These are phyloP conservation scores for Atkinsonella hypoxylon DNA, from an alignment of 2,329 filamentous ascomycete genomes.

Conservation along the genomic window DNA sequence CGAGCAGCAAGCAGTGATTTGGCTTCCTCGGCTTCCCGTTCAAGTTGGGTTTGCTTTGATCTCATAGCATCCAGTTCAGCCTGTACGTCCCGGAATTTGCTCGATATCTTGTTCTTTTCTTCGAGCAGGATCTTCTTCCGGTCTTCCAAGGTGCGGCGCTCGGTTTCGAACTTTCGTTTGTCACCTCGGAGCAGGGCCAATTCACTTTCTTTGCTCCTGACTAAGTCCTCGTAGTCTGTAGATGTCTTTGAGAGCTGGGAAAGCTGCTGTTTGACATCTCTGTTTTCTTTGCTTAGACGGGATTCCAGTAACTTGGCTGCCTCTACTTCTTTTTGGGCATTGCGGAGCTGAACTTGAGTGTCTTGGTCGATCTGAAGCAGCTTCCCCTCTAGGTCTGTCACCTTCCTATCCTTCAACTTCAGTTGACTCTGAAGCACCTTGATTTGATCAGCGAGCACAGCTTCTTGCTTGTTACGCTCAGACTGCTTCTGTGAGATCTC, in stretches of 20 bases:
- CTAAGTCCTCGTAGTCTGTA: slow-evolving; percentile 87
- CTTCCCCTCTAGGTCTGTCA: slow-evolving; percentile 75
- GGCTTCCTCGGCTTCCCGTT: slow-evolving; percentile 81
- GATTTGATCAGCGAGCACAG: slow-evolving; percentile 68
- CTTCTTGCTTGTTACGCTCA: slow-evolving; percentile 64
- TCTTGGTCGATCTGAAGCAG: slow-evolving; percentile 80
- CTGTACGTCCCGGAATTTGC: slow-evolving; percentile 69
- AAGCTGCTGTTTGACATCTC: slow-evolving; percentile 72
- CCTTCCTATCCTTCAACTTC: slow-evolving; percentile 76
- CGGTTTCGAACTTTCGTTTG: slow-evolving; percentile 69
- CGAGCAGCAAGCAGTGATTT: slow-evolving; percentile 78
- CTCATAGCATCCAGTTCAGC: slow-evolving; percentile 80
- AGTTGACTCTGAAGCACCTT: slow-evolving; percentile 88
- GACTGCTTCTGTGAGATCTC: slow-evolving; percentile 60
- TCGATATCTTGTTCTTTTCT: slow-evolving; percentile 70
- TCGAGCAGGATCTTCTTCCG: slow-evolving; percentile 59
- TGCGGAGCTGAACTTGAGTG: slow-evolving; percentile 70
- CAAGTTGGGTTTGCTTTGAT: slow-evolving; percentile 70
- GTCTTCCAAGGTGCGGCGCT: slow-evolving; percentile 65
- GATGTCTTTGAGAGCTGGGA: slow-evolving; percentile 81
- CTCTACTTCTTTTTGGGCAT: slow-evolving; percentile 68
- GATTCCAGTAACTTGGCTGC: slow-evolving; percentile 61
- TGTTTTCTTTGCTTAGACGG: slow-evolving; percentile 68
- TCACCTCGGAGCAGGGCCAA: slow-evolving; percentile 75
- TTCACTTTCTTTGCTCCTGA: slow-evolving; percentile 90